Conservation (phyloP, 2,329 filamentous ascomycete genomes). For the Neurospora crassa region DNA sequence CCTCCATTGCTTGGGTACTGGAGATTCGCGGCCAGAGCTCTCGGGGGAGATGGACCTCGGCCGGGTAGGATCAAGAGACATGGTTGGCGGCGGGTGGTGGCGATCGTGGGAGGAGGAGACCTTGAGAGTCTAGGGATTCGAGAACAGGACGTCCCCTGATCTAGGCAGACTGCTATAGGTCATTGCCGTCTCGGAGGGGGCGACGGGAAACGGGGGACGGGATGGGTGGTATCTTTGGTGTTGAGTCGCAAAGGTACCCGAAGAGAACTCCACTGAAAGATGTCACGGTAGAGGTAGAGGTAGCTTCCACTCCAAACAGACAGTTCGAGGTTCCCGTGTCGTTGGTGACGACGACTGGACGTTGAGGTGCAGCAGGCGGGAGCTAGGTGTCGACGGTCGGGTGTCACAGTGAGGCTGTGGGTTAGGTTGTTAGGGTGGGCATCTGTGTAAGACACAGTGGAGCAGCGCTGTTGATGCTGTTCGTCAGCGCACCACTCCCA, state of each 20-base stretch:
- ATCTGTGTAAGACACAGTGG: neutral
- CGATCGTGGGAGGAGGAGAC: neutral
- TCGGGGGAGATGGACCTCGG: conserved; percentile 59
- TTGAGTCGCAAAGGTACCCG: neutral
- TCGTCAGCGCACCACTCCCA: neutral
- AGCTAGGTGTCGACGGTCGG: neutral
- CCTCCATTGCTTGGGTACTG: conserved; percentile 65
- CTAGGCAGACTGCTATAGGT: conserved; percentile 7
- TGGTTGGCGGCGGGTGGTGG: conserved; percentile 25
- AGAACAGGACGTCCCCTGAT: conserved; percentile 13
- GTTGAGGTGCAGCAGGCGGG: neutral
- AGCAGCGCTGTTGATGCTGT: neutral
- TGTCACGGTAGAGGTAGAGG: neutral
- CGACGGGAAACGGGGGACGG: neutral
- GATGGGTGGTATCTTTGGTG: neutral
- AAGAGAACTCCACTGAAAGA: neutral
- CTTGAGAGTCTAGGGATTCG: neutral
- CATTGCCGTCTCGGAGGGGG: conserved; percentile 14
- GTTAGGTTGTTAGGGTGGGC: neutral
- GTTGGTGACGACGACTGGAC: neutral
- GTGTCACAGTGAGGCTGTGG: neutral
- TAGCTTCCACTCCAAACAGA: neutral
- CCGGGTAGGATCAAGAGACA: conserved; percentile 55
- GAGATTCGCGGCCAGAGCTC: conserved; percentile 75
- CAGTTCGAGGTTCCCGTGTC: neutral